These are phyloP conservation scores for Ganoderma lucidum DNA, from an alignment of 1,284 basidiomycete genomes.

Conservation along the genomic window DNA sequence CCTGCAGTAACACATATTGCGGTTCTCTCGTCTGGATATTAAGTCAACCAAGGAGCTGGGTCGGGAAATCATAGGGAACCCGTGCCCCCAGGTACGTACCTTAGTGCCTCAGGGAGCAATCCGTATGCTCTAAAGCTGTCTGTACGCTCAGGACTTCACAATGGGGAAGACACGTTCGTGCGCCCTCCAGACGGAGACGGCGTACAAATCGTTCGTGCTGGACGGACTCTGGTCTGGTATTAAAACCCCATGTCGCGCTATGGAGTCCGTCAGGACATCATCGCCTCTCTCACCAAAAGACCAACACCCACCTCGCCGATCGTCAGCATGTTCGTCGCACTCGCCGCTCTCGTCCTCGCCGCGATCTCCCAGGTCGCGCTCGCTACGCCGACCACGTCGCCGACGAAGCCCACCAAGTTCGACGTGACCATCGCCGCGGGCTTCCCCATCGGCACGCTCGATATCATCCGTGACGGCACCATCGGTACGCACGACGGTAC, in stretches of 20 bases:
- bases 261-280: background rate
- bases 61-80: background rate
- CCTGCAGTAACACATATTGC: background rate
- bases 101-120: background rate
- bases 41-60: background rate
- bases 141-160: background rate
- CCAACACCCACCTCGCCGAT: background rate
- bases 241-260: background rate
- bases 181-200: background rate
- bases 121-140: slow-evolving; percentile 2
- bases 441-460: slow-evolving; percentile 20
- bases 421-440: slow-evolving; percentile 14
- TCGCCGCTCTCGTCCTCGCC: slow-evolving; percentile 9
- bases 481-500: background rate
- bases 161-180: background rate
- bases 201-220: background rate
- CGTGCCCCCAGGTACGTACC: background rate
- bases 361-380: slow-evolving; percentile 14
- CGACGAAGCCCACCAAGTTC: background rate
- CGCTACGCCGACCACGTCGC: slow-evolving; percentile 8
- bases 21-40: background rate
- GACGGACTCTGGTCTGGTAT: background rate
- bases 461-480: slow-evolving; percentile 5
- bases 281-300: background rate
- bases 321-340: slow-evolving; percentile 15